phyloP scores from a whole-genome alignment of 1,139 yeast genomes.

The Tardiomyces blankii region DNA sequence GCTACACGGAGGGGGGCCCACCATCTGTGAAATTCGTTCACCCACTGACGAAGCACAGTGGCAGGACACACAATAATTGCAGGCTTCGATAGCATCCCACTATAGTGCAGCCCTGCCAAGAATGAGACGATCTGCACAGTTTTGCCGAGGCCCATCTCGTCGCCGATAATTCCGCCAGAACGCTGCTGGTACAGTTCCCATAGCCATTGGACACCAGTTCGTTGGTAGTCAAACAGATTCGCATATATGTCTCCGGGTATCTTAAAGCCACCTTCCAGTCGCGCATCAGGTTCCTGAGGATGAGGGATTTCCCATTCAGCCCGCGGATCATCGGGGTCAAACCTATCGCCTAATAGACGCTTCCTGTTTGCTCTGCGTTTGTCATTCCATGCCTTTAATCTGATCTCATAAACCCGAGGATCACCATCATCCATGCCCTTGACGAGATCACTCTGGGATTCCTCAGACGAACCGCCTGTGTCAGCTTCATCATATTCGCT shows the following conservation, averaged over 20 bases:
- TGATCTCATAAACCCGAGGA: slow-evolving; percentile 35
- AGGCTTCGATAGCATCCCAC: slow-evolving; percentile 64
- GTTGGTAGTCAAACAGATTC: slow-evolving; percentile 81
- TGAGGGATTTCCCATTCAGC: slow-evolving; percentile 68
- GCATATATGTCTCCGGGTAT: slow-evolving; percentile 90
- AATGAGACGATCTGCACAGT: slow-evolving; percentile 88
- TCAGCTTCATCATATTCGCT: neutral
- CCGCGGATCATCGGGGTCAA: slow-evolving; percentile 16
- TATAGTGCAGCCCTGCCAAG: slow-evolving; percentile 80
- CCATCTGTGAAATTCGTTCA: slow-evolving; percentile 90
- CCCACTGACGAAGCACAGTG: slow-evolving; percentile 94
- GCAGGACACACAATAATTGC: slow-evolving; percentile 90
- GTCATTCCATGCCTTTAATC: slow-evolving; percentile 50
- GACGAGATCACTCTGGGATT: neutral
- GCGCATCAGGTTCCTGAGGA: slow-evolving; percentile 67
- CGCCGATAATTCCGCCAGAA: slow-evolving; percentile 93
- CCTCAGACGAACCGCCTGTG: neutral
- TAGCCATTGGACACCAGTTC: slow-evolving; percentile 70
- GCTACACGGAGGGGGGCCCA: slow-evolving; percentile 92
- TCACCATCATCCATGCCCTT: slow-evolving; percentile 11
- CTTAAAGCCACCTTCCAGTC: slow-evolving; percentile 52
- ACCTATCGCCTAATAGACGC: slow-evolving; percentile 8
- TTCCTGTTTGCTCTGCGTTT: slow-evolving; percentile 24
- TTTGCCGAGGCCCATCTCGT: slow-evolving; percentile 96
- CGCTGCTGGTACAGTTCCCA: slow-evolving; percentile 76